Conservation (phyloP, 225 moss, liverwort and hornwort species). For the Marchantia polymorpha region DNA sequence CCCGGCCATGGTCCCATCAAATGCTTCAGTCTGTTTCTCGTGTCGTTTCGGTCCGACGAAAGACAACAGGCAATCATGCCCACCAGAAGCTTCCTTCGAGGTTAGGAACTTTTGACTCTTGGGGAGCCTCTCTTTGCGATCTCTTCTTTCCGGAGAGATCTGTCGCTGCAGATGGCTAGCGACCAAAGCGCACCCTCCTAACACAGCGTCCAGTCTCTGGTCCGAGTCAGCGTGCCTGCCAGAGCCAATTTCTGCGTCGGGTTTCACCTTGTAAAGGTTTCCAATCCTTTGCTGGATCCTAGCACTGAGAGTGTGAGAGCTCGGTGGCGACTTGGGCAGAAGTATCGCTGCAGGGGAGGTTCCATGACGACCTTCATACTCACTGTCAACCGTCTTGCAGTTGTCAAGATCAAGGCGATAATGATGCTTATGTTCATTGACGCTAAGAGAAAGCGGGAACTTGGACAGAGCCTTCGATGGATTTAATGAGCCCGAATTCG, state of each 20-base stretch:
- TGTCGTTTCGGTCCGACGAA: slow-evolving; percentile 38
- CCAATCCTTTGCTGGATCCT: slow-evolving; percentile 44
- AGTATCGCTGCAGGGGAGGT: slow-evolving; percentile 34
- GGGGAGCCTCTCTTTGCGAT: slow-evolving; percentile 54
- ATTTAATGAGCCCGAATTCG: slow-evolving; percentile 7
- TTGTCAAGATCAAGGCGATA: slow-evolving; percentile 31
- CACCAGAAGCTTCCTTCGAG: background rate
- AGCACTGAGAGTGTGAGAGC: slow-evolving; percentile 38
- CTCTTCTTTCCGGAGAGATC: slow-evolving; percentile 48
- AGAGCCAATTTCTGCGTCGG: background rate
- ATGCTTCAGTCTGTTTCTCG: slow-evolving; percentile 52
- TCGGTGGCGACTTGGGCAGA: slow-evolving; percentile 41
- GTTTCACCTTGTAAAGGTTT: slow-evolving; percentile 28
- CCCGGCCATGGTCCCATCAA: slow-evolving; percentile 63
- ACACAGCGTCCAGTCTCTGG: slow-evolving; percentile 48
- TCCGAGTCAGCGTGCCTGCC: slow-evolving; percentile 28
- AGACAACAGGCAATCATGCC: slow-evolving; percentile 35
- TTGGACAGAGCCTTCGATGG: slow-evolving; percentile 22
- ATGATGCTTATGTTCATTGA: slow-evolving; percentile 24
- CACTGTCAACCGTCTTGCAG: slow-evolving; percentile 36
- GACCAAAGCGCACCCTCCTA: slow-evolving; percentile 50
- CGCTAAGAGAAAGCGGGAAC: slow-evolving; percentile 19
- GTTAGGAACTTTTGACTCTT: slow-evolving; percentile 24
- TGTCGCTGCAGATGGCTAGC: slow-evolving; percentile 54
- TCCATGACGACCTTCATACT: slow-evolving; percentile 23